Percentiles rank a stretch among this genome's conserved stretches.
Conservation (phyloP, 2,329 filamentous ascomycete species). For the Lithohypha guttulata region DNA sequence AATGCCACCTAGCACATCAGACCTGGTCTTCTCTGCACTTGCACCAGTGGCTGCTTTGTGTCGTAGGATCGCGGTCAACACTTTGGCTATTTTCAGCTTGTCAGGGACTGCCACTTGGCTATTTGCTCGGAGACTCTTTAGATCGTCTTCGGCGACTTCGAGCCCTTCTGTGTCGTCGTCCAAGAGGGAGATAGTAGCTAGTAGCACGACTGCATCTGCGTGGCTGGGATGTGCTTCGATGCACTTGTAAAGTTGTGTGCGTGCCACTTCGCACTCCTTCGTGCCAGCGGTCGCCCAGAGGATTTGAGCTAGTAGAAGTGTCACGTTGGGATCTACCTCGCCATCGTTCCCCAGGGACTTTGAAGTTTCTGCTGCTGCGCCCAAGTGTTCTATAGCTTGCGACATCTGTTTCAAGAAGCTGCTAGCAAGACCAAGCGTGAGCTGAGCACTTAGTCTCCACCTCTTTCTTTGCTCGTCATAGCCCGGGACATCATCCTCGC, state of each 20-base stretch:
- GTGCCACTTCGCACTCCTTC: constrained; percentile 62
- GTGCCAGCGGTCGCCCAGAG: constrained; percentile 81
- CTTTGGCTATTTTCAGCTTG: constrained; percentile 58
- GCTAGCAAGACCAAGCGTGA: constrained; percentile 74
- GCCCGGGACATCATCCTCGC: constrained; percentile 58
- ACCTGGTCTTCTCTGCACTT: constrained; percentile 35
- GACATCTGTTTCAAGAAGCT: constrained; percentile 59
- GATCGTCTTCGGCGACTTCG: constrained; percentile 68
- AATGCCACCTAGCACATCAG: constrained; percentile 63
- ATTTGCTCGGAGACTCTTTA: constrained; percentile 60
- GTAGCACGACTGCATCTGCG: constrained; percentile 64
- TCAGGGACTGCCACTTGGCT: constrained; percentile 53
- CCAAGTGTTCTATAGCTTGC: constrained; percentile 67
- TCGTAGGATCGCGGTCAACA: constrained; percentile 63
- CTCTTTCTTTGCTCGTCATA: constrained; percentile 52
- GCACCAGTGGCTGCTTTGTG: constrained; percentile 40
- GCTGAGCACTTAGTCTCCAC: constrained; percentile 68
- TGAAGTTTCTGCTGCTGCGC: constrained; percentile 67
- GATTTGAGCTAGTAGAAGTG: constrained; percentile 80
- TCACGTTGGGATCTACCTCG: constrained; percentile 64
- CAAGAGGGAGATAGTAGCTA: constrained; percentile 74
- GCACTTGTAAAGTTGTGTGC: constrained; percentile 67
- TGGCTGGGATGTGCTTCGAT: constrained; percentile 66
- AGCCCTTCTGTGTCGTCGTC: constrained; percentile 69
- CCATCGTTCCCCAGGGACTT: constrained; percentile 1